Conservation (phyloP, 352 stramenopile species). For the Halophytophthora batemanensis region DNA sequence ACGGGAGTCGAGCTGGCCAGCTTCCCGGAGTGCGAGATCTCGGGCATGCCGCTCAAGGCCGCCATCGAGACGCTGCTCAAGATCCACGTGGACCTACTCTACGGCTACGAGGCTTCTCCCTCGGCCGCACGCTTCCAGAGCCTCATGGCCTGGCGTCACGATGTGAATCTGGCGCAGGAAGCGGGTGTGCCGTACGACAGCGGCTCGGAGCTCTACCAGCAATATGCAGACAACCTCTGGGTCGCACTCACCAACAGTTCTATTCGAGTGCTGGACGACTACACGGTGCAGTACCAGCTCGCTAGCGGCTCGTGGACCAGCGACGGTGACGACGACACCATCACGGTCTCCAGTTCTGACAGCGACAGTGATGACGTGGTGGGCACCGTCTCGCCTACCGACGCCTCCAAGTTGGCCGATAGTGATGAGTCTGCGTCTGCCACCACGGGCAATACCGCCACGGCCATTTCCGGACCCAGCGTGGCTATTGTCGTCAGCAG, state of each 20-base stretch:
- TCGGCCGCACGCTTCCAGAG: constrained; percentile 38
- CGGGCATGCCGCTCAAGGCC: constrained; percentile 46
- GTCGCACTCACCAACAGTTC: constrained; percentile 24
- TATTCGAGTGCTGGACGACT: constrained; percentile 27
- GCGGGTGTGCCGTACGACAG: constrained; percentile 40
- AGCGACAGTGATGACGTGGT: constrained; percentile 8
- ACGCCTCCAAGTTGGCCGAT: constrained; percentile 17
- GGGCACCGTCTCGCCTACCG: constrained; percentile 23
- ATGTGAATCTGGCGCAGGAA: constrained; percentile 46
- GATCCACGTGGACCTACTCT: constrained; percentile 36
- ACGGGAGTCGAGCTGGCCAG: constrained; percentile 39
- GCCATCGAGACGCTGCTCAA: constrained; percentile 57
- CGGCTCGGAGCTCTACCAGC: constrained; percentile 38
- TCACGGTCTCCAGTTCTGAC: constrained; percentile 4
- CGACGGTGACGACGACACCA: constrained; percentile 14
- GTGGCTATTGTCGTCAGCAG: not conserved
- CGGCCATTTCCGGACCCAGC: not conserved
- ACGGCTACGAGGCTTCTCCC: constrained; percentile 20
- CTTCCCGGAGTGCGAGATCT: constrained; percentile 49
- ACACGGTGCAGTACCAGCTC: constrained; percentile 34
- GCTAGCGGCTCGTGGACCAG: constrained; percentile 25
- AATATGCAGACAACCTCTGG: constrained; percentile 42
- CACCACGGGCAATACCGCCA: constrained; percentile 6
- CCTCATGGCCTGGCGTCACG: constrained; percentile 43
- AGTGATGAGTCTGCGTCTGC: constrained; percentile 13